These are phyloP conservation scores for Pythium chondricola DNA, from an alignment of 352 stramenopile species.

Conservation along the genomic window DNA sequence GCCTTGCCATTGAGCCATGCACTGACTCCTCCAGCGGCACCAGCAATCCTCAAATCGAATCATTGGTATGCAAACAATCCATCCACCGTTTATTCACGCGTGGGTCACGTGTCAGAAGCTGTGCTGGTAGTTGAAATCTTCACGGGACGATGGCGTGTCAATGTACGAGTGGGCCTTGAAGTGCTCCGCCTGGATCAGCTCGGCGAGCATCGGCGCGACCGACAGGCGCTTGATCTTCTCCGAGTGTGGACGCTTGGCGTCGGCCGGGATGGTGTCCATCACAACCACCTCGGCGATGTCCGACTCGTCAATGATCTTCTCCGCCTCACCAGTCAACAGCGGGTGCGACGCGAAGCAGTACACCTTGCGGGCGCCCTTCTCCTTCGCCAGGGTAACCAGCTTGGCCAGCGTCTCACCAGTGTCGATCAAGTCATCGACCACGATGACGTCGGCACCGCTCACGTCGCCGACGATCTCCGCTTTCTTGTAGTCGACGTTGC, in stretches of 20 bases:
- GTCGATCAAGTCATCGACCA: constrained; percentile 91
- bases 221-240: constrained; percentile 87
- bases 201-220: constrained; percentile 83
- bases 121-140: constrained; percentile 85
- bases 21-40: not conserved
- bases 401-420: constrained; percentile 78
- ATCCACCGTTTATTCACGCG: no score
- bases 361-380: constrained; percentile 80
- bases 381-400: constrained; percentile 73
- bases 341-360: constrained; percentile 90
- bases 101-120: no score
- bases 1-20: no score
- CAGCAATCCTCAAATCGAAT: no score
- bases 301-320: constrained; percentile 80
- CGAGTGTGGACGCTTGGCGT: constrained; percentile 50
- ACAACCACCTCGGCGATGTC: constrained; percentile 83
- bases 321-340: constrained; percentile 82
- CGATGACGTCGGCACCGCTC: constrained; percentile 83
- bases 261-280: constrained; percentile 85
- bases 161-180: constrained; percentile 90
- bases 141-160: constrained; percentile 72
- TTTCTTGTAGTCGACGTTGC: constrained; percentile 46
- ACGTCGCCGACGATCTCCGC: constrained; percentile 87
- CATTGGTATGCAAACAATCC: no score
- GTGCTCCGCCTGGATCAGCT: constrained; percentile 89